Percentiles rank a stretch among this genome's conserved stretches.
Conservation (phyloP, 1,284 basidiomycete genomes). For the Ustilago bromivora region DNA sequence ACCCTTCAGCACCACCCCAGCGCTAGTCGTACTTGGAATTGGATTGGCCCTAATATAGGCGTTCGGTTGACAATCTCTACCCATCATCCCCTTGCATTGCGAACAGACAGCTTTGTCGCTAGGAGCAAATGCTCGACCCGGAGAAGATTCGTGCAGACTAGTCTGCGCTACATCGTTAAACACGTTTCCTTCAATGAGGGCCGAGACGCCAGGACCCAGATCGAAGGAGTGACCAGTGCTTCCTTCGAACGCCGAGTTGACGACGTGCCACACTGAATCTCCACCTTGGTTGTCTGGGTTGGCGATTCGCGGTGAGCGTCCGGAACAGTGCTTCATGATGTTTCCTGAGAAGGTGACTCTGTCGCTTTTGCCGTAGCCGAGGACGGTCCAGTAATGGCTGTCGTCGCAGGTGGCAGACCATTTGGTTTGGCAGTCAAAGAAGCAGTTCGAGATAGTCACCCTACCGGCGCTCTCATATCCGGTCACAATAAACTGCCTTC, state of each 20-base stretch:
- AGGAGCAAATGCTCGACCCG: conserved; percentile 36
- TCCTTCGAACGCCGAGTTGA: conserved; percentile 31
- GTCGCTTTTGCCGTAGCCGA: conserved; percentile 41
- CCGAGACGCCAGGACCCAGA: conserved; percentile 27
- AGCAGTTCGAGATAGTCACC: conserved; percentile 41
- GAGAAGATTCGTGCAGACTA: conserved; percentile 25
- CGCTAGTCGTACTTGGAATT: conserved; percentile 33
- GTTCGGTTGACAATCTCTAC: conserved; percentile 42
- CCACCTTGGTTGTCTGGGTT: conserved; percentile 20
- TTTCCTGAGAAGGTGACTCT: conserved; percentile 43
- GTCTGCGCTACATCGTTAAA: conserved; percentile 42
- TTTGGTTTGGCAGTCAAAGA: conserved; percentile 45
- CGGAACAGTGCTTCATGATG: conserved; percentile 43
- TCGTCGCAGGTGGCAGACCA: conserved; percentile 46
- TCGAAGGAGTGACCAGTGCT: conserved; percentile 43
- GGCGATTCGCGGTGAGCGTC: conserved; percentile 39
- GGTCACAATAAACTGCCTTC: conserved; percentile 46
- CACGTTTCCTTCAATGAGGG: conserved; percentile 46
- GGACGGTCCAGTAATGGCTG: conserved; percentile 49
- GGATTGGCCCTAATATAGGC: conserved; percentile 25
- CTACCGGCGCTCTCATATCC: conserved; percentile 21
- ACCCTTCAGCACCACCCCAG: conserved; percentile 26
- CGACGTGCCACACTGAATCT: conserved; percentile 41
- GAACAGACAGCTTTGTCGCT: conserved; percentile 18
- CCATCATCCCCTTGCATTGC: conserved; percentile 26